Evolutionary conservation across 768 basidiomycete genomes (phyloP).

Genomic region (Chalciporus sphaerocephalus): DNA sequence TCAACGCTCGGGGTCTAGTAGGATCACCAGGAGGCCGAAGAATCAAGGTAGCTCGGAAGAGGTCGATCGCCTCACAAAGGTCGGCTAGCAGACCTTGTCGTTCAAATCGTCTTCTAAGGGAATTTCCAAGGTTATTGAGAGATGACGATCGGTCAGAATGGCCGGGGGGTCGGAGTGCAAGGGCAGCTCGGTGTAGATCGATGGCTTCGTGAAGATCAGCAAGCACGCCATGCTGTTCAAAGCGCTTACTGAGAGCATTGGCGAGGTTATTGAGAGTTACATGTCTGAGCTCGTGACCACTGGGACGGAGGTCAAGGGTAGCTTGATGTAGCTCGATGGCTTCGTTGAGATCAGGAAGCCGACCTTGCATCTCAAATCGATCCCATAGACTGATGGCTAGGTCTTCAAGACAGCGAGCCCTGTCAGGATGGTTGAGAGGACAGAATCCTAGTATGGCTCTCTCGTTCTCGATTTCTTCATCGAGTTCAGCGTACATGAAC

Average conservation of each 20-base stretch:
- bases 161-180: slow-evolving; percentile 1
- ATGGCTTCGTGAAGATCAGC: slow-evolving; percentile 6
- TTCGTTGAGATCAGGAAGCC: slow-evolving; percentile 5
- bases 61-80: slow-evolving; percentile 18
- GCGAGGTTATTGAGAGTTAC: slow-evolving; percentile 15
- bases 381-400: slow-evolving; percentile 5
- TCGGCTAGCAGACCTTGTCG: not conserved
- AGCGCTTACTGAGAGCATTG: slow-evolving; percentile 2
- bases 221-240: not conserved
- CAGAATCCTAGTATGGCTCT: too few relatives aligned
- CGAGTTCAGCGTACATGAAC: too few relatives aligned
- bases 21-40: slow-evolving; percentile 1
- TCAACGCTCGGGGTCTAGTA: not conserved
- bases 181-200: slow-evolving; percentile 2
- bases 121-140: slow-evolving; percentile 1
- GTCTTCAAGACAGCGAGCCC: slow-evolving; percentile 1
- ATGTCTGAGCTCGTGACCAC: slow-evolving; percentile 1
- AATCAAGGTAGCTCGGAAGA: not conserved
- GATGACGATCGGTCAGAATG: slow-evolving; percentile 1
- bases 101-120: not conserved
- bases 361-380: not conserved
- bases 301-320: not conserved
- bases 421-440: too few relatives aligned
- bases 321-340: slow-evolving; percentile 1
- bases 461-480: too few relatives aligned